Evolutionary conservation across 2,329 filamentous ascomycete species (phyloP).

Genomic region (Hypoxylon sp.): DNA sequence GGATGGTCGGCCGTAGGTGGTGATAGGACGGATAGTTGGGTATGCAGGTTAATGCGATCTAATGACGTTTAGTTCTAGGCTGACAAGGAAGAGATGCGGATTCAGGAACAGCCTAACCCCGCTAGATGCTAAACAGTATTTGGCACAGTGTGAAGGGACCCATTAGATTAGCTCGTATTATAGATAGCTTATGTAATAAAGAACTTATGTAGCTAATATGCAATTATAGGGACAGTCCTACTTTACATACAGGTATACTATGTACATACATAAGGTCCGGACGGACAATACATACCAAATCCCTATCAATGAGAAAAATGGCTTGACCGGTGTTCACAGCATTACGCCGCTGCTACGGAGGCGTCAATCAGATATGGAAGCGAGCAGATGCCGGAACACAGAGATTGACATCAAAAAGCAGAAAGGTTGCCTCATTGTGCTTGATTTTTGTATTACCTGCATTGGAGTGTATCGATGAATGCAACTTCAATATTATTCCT

Average conservation of each 20-base stretch:
- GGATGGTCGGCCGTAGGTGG: constrained; percentile 8
- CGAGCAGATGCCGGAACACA: constrained; percentile 13
- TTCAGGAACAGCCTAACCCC: constrained; percentile 46
- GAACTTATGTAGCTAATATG: background rate
- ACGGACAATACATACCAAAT: too few species aligned
- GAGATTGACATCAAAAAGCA: background rate
- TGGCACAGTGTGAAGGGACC: constrained; percentile 13
- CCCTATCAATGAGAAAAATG: background rate
- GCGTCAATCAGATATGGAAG: constrained; percentile 11
- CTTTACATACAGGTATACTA: too few species aligned
- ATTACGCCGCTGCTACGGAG: background rate
- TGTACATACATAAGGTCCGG: too few species aligned
- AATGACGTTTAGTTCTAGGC: constrained; percentile 42
- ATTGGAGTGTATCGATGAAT: constrained; percentile 36
- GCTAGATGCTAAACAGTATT: constrained; percentile 31
- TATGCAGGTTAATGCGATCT: constrained; percentile 45
- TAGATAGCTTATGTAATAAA: constrained; percentile 10
- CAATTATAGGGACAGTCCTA: background rate
- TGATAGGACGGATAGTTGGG: constrained; percentile 36
- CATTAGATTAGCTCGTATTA: constrained; percentile 19
- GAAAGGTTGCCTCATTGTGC: constrained; percentile 8
- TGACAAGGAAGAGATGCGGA: constrained; percentile 23
- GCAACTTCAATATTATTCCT: constrained; percentile 42
- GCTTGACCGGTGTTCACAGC: constrained; percentile 4
- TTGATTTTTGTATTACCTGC: constrained; percentile 31